phyloP scores from a whole-genome alignment of 192 early-diverging fungal genomes.

The Neocallimastix lanati region DNA sequence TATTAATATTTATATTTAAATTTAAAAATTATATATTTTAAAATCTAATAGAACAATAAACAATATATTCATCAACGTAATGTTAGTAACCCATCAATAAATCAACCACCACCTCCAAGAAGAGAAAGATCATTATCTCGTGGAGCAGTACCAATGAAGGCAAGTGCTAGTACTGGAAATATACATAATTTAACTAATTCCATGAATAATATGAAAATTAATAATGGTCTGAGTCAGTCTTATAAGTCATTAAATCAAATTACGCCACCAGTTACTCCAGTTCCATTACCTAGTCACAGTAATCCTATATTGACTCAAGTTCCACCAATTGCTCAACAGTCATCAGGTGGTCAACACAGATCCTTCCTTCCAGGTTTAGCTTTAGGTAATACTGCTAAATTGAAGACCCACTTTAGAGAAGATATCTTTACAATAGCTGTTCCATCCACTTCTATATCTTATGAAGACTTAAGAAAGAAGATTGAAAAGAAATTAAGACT shows the following conservation, averaged over 20 bases:
- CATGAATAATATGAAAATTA: background rate
- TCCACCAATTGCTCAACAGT: background rate
- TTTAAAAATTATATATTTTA: too few species aligned
- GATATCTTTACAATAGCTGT: conserved; percentile 81
- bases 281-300: too few species aligned
- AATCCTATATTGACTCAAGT: background rate
- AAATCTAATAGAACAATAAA: too few species aligned
- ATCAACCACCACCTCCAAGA: background rate
- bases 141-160: background rate
- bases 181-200: background rate
- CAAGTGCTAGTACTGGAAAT: background rate
- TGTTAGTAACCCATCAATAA: background rate
- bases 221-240: background rate
- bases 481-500: conserved; percentile 84
- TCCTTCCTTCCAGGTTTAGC: background rate
- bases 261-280: background rate
- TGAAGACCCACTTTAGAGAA: conserved; percentile 76
- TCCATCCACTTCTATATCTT: conserved; percentile 43
- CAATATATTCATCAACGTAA: background rate
- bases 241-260: background rate
- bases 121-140: background rate
- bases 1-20: too few species aligned
- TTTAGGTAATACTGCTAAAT: conserved; percentile 23
- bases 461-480: conserved; percentile 53
- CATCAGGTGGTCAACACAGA: background rate